Percentiles rank a stretch among this genome's conserved stretches.
Conservation (phyloP, 352 stramenopile species). For the Phytopythium vexans region DNA sequence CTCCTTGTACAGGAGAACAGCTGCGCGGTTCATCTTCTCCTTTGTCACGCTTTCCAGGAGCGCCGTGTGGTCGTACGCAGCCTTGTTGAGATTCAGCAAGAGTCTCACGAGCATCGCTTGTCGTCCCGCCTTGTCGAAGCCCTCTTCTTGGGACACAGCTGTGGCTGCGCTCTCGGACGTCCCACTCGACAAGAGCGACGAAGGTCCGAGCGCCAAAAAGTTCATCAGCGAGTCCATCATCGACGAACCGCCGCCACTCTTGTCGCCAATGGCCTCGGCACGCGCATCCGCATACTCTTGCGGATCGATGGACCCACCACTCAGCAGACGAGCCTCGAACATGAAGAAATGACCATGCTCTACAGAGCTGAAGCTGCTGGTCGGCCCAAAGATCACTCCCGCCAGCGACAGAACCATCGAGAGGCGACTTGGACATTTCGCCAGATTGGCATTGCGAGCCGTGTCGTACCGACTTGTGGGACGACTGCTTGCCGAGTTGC, state of each 20-base stretch:
- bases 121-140: conserved; percentile 78
- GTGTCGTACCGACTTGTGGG: conserved; percentile 76
- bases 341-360: conserved; percentile 89
- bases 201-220: conserved; percentile 75
- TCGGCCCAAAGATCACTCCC: conserved; percentile 72
- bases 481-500: conserved; percentile 32
- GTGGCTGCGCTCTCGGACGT: conserved; percentile 15
- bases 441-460: conserved; percentile 62
- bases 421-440: conserved; percentile 77
- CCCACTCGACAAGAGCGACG: conserved; percentile 48
- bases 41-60: conserved; percentile 66
- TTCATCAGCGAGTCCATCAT: conserved; percentile 91
- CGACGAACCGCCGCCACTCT: conserved; percentile 28
- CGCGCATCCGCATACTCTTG: conserved; percentile 79
- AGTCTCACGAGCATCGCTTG: conserved; percentile 83
- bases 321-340: conserved; percentile 86
- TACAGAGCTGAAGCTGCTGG: conserved; percentile 66
- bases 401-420: conserved; percentile 84
- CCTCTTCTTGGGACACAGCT: conserved; percentile 67
- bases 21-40: conserved; percentile 82
- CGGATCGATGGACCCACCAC: conserved; percentile 75
- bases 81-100: conserved; percentile 80
- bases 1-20: conserved; percentile 81
- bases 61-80: conserved; percentile 74
- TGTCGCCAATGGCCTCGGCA: conserved; percentile 45